phyloP scores from a whole-genome alignment of 306 rosid species.

The Luffa aegyptiaca region DNA sequence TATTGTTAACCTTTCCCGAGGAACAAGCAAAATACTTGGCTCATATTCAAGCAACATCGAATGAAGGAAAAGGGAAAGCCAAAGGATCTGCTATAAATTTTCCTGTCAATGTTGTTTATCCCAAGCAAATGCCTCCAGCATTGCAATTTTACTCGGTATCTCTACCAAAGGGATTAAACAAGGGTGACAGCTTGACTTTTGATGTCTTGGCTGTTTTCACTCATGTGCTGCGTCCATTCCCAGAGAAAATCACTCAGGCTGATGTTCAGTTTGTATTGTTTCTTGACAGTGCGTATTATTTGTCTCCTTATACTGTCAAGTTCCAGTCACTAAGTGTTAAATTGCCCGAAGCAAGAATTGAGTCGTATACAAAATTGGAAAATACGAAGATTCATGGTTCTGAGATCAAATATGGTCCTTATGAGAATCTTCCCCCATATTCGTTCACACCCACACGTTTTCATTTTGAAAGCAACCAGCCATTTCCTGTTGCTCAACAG shows the following conservation, averaged over 20 bases:
- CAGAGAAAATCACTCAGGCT: slow-evolving; percentile 80
- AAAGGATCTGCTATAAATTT: slow-evolving; percentile 39
- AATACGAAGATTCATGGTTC: slow-evolving; percentile 68
- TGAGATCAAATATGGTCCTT: slow-evolving; percentile 89
- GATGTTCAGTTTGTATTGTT: slow-evolving; percentile 78
- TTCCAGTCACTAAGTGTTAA: slow-evolving; percentile 60
- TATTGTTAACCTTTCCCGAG: slow-evolving; percentile 64
- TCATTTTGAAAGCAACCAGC: slow-evolving; percentile 83
- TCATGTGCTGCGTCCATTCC: slow-evolving; percentile 59
- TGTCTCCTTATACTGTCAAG: slow-evolving; percentile 75
- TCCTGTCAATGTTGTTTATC: slow-evolving; percentile 41
- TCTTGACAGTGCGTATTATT: slow-evolving; percentile 66
- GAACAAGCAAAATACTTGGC: slow-evolving; percentile 55
- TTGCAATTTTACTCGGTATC: slow-evolving; percentile 58
- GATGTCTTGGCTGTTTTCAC: slow-evolving; percentile 69
- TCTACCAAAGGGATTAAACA: slow-evolving; percentile 60
- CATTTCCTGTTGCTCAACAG: slow-evolving; percentile 85
- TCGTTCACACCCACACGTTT: slow-evolving; percentile 57
- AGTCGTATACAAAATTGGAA: slow-evolving; percentile 65
- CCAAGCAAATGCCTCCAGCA: slow-evolving; percentile 44
- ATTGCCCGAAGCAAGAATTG: slow-evolving; percentile 84
- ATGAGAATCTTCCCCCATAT: slow-evolving; percentile 57
- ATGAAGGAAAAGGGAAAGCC: slow-evolving; percentile 65
- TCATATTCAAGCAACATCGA: slow-evolving; percentile 34
- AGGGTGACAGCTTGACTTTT: slow-evolving; percentile 53